Evolutionary conservation across 345 rosid genomes (phyloP), one percentile per base, ranked within the genome.

Genomic region (Hypericum androsaemum): DNA sequence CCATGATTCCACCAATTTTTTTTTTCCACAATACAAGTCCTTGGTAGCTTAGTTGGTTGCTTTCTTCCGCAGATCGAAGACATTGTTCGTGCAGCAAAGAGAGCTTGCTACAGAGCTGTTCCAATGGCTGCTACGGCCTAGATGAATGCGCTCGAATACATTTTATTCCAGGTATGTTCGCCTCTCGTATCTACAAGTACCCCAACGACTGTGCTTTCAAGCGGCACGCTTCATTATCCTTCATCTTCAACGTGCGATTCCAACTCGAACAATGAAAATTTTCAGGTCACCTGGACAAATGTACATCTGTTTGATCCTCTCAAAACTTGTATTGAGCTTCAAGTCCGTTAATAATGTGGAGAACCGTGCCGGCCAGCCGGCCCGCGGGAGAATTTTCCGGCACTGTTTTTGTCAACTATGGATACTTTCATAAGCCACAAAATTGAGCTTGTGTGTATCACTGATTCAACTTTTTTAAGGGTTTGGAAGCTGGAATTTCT

Each of bases 1-100:
- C 32, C 4, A 22, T 4, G 4, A 22, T 22, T 22, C 32, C 32
- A 22, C 4, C 32, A 22, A 22, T 22, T 22, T 22, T 22, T 4
- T 22, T 22, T 4, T 4, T 4, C 1, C 32, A 22, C 32, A 4
- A 22, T 22, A 1, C 32, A 22, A 22, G 32, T 1, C 32, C n/a
- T 1, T 22, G 32, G 32, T 22, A 22, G 6, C n/a, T 16, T 12
- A 12, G 7, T 16, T 6, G 7, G 7, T 44, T 3, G 10, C 47
- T 44, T 8, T 22, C 32, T 16, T 46, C 17, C 60, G 61, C 59
- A 82, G 89, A 62, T 78, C 40, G 84, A 76, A 56, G 84, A 80
- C 56, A 78, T 83, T 37, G 78, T 77, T 7, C 80, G 80, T 45
- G 83, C 83, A 8, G 84, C 78, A 10, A 80, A 73, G 75, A 75